Base-by-base conservation (phyloP, 1,139 yeast species). In the Yamadazyma oceani region DNA sequence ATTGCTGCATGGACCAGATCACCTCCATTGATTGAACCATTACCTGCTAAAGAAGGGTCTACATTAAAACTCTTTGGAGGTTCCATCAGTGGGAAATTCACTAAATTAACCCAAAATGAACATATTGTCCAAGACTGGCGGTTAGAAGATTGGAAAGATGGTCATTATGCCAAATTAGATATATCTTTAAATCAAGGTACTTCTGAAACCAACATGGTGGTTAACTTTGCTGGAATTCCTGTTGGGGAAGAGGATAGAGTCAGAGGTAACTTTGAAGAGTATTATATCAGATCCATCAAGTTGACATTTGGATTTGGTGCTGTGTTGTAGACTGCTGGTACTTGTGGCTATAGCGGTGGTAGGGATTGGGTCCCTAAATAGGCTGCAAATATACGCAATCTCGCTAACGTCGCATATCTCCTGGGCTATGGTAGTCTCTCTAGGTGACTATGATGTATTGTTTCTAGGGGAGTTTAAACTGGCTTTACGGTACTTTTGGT, bases 241-340 rank as follows among this genome's bases (percentile, higher is more conserved):
- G 73, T 92, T 32, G 98, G 97, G n/a, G 94, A 94, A 57, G 97
- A 92, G 60, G 98, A 92, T 41, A 73, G 85, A 41, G 96, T 87
- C 30, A 78, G 81, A 55, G 77, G 72, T 32, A 92, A 92, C 62
- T 92, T 94, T 56, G 89, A 88, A 51, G 89, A 86, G 46, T 86
- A 88, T 61, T 92, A 92, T 58, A 81, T 90, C 41, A 81, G 83
- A 60, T 78, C 96, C 8, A 89, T 92, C 56, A 92, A 89, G 69
- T 57, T 88, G 32, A 85, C 96, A 0, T 92, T 92, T 62, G 97
- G 98, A 1, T 90, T 85, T 60, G 97, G 94, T 15, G 85, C 88
- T n/a, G 89, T 85, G 11, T 65, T 84, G 45, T 82, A 64, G 48
- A n/a, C n/a, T n/a, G n/a, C n/a, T n/a, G n/a, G n/a, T n/a, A n/a